These are phyloP conservation scores for Fraxinus greggii DNA, from an alignment of 305 asterid species.

Conservation along the genomic window DNA sequence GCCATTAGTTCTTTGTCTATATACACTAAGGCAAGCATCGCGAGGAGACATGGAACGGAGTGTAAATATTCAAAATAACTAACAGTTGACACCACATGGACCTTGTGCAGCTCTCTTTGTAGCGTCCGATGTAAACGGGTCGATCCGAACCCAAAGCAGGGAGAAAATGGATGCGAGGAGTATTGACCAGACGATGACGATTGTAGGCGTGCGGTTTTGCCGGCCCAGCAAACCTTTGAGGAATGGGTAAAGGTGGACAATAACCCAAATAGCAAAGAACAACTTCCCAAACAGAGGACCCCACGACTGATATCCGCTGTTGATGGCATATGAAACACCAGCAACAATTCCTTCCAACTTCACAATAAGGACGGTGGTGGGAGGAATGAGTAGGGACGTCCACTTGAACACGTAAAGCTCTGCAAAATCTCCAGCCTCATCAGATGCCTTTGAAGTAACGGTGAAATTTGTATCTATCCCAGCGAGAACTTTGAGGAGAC, in stretches of 20 bases:
- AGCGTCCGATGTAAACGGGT: slow-evolving; percentile 49
- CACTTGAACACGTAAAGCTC: slow-evolving; percentile 69
- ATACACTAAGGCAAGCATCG: slow-evolving; percentile 20
- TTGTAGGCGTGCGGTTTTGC: slow-evolving; percentile 67
- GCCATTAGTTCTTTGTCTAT: slow-evolving; percentile 23
- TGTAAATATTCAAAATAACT: background rate
- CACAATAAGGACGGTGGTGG: slow-evolving; percentile 57
- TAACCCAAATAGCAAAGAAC: no score
- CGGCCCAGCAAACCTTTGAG: slow-evolving; percentile 65
- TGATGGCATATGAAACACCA: no score
- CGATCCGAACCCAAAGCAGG: slow-evolving; percentile 63
- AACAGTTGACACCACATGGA: slow-evolving; percentile 61
- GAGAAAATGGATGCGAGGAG: slow-evolving; percentile 71
- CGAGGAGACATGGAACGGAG: background rate
- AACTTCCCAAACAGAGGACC: no score
- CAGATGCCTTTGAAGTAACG: slow-evolving; percentile 63
- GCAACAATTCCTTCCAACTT: no score
- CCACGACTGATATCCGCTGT: no score
- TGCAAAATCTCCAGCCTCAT: slow-evolving; percentile 55
- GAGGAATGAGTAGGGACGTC: slow-evolving; percentile 65
- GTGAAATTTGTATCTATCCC: slow-evolving; percentile 72
- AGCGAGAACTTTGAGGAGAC: slow-evolving; percentile 59
- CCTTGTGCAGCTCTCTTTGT: slow-evolving; percentile 41
- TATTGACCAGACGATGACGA: slow-evolving; percentile 65
- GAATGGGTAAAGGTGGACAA: no score